phyloP scores from a whole-genome alignment of 1,139 yeast species.

The Hansenula lynferdii region DNA sequence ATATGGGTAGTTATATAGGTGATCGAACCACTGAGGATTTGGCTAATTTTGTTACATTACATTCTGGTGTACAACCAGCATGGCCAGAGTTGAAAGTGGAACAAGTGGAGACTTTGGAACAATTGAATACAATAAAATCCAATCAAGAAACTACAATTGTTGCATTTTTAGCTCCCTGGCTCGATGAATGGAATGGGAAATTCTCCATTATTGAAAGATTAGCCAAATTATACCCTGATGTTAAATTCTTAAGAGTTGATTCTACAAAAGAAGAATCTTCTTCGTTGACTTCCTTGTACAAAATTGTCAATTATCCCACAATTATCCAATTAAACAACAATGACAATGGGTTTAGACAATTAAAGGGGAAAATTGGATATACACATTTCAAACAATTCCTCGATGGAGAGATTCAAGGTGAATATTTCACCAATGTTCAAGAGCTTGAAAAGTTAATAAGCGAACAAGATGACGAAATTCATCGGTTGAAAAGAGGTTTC shows the following conservation, averaged over 20 bases:
- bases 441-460: not conserved
- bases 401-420: no score
- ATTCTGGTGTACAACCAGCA: conserved; percentile 17
- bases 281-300: not conserved
- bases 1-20: conserved; percentile 12
- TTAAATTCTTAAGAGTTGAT: not conserved
- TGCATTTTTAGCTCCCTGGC: conserved; percentile 19
- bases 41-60: conserved; percentile 14
- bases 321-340: not conserved
- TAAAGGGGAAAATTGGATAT: not conserved
- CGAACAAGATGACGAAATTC: not conserved
- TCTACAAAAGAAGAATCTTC: not conserved
- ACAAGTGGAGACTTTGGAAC: not conserved
- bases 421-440: not conserved
- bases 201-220: conserved; percentile 16
- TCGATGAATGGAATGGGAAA: conserved; percentile 16
- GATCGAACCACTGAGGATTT: conserved; percentile 17
- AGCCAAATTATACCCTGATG: conserved; percentile 2
- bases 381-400: no score
- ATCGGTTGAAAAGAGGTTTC: not conserved
- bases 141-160: conserved; percentile 1
- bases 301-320: conserved; percentile 1
- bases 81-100: conserved; percentile 14
- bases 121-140: conserved; percentile 4
- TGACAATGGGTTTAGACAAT: no score